Percentiles rank a stretch among this genome's conserved stretches.
These are phyloP conservation scores for Arthrobotrys conoides DNA, from an alignment of 2,329 filamentous ascomycete genomes.

Conservation along the genomic window DNA sequence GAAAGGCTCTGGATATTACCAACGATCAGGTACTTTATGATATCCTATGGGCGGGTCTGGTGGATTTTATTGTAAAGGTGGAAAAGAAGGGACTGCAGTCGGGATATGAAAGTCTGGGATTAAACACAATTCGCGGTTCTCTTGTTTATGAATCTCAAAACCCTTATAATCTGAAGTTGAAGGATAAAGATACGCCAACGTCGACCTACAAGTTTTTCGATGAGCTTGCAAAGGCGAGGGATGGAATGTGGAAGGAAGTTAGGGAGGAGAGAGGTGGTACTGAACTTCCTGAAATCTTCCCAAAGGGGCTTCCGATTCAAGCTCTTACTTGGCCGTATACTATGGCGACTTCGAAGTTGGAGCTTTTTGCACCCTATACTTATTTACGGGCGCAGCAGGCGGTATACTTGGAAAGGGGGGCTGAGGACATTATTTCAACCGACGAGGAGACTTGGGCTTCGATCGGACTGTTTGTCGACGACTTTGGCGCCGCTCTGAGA, in stretches of 20 bases:
- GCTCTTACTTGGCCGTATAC: background rate
- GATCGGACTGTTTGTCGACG: conserved; percentile 22
- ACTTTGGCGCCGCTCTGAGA: conserved; percentile 6
- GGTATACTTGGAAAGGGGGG: background rate
- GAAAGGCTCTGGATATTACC: background rate
- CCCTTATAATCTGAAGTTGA: background rate
- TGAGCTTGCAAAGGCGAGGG: conserved; percentile 17
- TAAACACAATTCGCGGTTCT: background rate
- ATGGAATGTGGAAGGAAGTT: conserved; percentile 25
- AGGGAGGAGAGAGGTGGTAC: background rate
- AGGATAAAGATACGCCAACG: background rate
- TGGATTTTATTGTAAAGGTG: conserved; percentile 13
- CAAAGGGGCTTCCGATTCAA: conserved; percentile 32
- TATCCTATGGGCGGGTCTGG: conserved; percentile 8
- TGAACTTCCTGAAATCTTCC: conserved; percentile 4
- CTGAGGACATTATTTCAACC: background rate
- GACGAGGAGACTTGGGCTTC: background rate
- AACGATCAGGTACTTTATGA: conserved; percentile 12
- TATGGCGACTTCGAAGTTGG: background rate
- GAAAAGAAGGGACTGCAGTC: conserved; percentile 18
- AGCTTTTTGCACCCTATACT: conserved; percentile 7
- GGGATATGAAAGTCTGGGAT: conserved; percentile 5
- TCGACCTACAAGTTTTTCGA: conserved; percentile 28
- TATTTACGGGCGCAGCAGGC: background rate
- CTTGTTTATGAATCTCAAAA: background rate